Conservation (phyloP, 768 basidiomycete species). For the Macrolepiota fuliginosa region DNA sequence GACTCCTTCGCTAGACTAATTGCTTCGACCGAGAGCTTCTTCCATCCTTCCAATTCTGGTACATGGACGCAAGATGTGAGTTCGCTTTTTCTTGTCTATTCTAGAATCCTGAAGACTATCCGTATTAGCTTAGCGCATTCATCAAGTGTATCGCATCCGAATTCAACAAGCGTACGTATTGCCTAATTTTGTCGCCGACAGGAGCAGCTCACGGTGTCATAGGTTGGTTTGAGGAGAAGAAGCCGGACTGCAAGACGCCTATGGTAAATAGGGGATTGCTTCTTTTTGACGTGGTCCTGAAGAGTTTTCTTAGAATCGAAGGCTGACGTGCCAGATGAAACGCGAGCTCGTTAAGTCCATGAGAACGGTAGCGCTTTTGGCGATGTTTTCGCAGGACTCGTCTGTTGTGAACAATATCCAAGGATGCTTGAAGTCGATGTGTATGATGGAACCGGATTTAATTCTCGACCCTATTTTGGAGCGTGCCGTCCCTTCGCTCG, state of each 20-base stretch:
- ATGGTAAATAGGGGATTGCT: conserved; percentile 29
- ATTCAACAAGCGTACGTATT: conserved; percentile 70
- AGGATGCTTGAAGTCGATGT: conserved; percentile 79
- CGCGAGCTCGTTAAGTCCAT: conserved; percentile 82
- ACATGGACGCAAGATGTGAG: conserved; percentile 75
- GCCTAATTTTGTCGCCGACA: neutral
- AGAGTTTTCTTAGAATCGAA: conserved; percentile 51
- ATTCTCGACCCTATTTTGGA: conserved; percentile 81
- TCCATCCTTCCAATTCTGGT: conserved; percentile 88
- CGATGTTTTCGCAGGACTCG: conserved; percentile 86
- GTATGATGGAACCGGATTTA: conserved; percentile 81
- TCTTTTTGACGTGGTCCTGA: neutral
- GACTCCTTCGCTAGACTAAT: conserved; percentile 85
- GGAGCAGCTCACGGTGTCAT: conserved; percentile 11
- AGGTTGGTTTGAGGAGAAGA: conserved; percentile 81
- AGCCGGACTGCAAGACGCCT: conserved; percentile 80
- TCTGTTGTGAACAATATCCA: conserved; percentile 75
- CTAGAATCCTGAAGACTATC: neutral
- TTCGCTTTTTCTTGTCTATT: conserved; percentile 3
- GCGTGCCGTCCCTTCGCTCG: conserved; percentile 82
- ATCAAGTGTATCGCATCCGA: conserved; percentile 82
- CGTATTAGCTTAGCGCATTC: conserved; percentile 70
- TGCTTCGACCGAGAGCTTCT: conserved; percentile 86
- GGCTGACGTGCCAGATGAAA: conserved; percentile 75
- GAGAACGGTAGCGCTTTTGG: conserved; percentile 78